Percentiles rank a stretch among this genome's conserved stretches.
These are phyloP conservation scores for Globisporangium irregulare DNA, from an alignment of 352 stramenopile species.

Conservation along the genomic window DNA sequence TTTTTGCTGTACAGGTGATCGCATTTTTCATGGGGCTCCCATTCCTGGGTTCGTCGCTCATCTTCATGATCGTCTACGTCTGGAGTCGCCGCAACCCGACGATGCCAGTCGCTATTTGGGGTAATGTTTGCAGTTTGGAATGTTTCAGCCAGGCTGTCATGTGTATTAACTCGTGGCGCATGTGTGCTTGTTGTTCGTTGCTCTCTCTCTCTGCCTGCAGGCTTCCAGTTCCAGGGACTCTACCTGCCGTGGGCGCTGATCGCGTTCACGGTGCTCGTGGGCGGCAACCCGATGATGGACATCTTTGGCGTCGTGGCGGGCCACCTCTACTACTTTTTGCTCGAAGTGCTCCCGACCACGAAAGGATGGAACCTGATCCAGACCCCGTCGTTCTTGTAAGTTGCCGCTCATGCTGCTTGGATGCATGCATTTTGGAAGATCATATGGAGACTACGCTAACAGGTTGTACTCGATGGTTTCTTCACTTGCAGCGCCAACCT, in stretches of 20 bases:
- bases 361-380: slow-evolving; percentile 85
- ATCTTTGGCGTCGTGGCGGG: slow-evolving; percentile 82
- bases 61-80: slow-evolving; percentile 91
- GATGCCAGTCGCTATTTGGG: slow-evolving; percentile 79
- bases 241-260: slow-evolving; percentile 90
- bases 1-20: slow-evolving; percentile 43
- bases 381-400: slow-evolving; percentile 78
- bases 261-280: slow-evolving; percentile 85
- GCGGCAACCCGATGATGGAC: slow-evolving; percentile 85
- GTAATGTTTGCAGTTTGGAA: slow-evolving; percentile 20
- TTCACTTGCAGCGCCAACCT: slow-evolving; percentile 36
- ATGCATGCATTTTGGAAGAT: not conserved
- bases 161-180: not conserved
- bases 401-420: not conserved
- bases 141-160: not conserved
- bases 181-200: not conserved
- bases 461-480: not conserved
- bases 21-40: slow-evolving; percentile 81
- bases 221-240: slow-evolving; percentile 84
- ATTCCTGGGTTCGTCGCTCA: slow-evolving; percentile 82
- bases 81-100: slow-evolving; percentile 88
- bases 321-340: slow-evolving; percentile 89
- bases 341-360: slow-evolving; percentile 83
- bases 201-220: slow-evolving; percentile 19
- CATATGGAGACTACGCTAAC: not conserved